Evolutionary conservation across 2,329 filamentous ascomycete species (phyloP), one percentile per base, ranked within the genome.

Genomic region (Lasiodiplodia sp.): DNA sequence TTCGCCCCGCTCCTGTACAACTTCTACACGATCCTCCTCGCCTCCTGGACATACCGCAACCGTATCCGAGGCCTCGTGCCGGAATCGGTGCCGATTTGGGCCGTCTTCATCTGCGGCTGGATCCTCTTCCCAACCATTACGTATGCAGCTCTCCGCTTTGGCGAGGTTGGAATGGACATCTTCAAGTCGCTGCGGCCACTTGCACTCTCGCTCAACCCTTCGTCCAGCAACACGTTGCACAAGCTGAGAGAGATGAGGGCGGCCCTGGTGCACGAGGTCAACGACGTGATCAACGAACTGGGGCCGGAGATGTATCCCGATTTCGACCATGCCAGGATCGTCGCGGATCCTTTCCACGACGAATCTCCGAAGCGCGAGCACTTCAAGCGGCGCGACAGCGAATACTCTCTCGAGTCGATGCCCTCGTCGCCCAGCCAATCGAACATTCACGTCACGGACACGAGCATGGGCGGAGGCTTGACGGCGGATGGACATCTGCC

Each of bases 161-260:
- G 96, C 57, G 96, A 99, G 82, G 91, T 97, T n/a, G 96, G 95
- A 65, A 97, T 99, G 94, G 96, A 99, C 77, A 97, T 99, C 68
- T 84, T 96, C 82, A 99, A 98, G 81, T 98, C 95, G 0, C 86
- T 99, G 18, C 89, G 93, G 11, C 96, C 96, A 6, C 87, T 99
- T 11, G 84, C 97, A 56, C 85, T 97, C 40, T 96, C 92, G 72
- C 86, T 98, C 75, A 91, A 92, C 74, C 96, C 96, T 1, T 89
- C 89, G 4, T 95, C 92, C 1, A 91, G 89, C 78, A 97, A 94
- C 82, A 93, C 91, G 69, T 88, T 99, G 60, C 88, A 92, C 71
- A 91, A 91, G 73, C 87, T 99, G 63, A 89, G 93, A 69, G 82
- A 87, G 72, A 86, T 88, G 70, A 89, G 96, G 66, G 90, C 88